These are phyloP conservation scores for Linderina pennispora DNA, from an alignment of 192 early-diverging fungal genomes.

Conservation along the genomic window DNA sequence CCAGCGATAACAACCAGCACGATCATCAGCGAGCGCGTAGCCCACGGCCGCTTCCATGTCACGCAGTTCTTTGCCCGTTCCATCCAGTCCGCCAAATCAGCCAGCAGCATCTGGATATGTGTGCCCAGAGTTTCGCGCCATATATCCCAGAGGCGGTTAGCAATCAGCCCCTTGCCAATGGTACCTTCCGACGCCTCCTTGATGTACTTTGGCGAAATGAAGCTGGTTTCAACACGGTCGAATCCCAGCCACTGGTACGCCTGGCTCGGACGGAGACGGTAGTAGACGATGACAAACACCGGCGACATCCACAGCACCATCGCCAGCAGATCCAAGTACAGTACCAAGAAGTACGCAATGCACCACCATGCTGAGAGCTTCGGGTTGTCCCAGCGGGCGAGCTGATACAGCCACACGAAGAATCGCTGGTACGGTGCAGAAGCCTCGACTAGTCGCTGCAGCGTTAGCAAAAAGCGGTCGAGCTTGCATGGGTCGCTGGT, in stretches of 20 bases:
- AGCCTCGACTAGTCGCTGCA: slow-evolving; percentile 43
- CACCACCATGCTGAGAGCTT: slow-evolving; percentile 41
- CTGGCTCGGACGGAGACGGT: slow-evolving; percentile 43
- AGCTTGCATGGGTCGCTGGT: slow-evolving; percentile 39
- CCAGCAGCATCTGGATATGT: slow-evolving; percentile 33
- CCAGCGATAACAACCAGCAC: slow-evolving; percentile 20
- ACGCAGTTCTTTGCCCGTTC: slow-evolving; percentile 47
- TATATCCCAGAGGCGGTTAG: slow-evolving; percentile 42
- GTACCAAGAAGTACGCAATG: slow-evolving; percentile 30
- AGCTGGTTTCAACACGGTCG: slow-evolving; percentile 44
- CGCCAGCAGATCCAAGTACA: slow-evolving; percentile 32
- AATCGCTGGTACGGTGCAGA: slow-evolving; percentile 47
- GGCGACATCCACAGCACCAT: slow-evolving; percentile 34
- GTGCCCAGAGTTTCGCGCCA: slow-evolving; percentile 46
- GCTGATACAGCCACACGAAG: slow-evolving; percentile 38
- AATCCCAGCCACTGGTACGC: slow-evolving; percentile 44
- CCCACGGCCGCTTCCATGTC: slow-evolving; percentile 47
- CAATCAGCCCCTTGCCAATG: slow-evolving; percentile 36
- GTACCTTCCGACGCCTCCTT: slow-evolving; percentile 41
- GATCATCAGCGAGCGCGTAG: slow-evolving; percentile 24
- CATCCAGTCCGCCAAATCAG: slow-evolving; percentile 46
- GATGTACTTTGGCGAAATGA: slow-evolving; percentile 37
- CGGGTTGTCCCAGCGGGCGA: slow-evolving; percentile 48
- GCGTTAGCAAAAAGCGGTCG: slow-evolving; percentile 35
- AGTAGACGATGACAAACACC: slow-evolving; percentile 40